Conservation (phyloP, 495 filamentous ascomycete species). For the Penicillium ucsense region DNA sequence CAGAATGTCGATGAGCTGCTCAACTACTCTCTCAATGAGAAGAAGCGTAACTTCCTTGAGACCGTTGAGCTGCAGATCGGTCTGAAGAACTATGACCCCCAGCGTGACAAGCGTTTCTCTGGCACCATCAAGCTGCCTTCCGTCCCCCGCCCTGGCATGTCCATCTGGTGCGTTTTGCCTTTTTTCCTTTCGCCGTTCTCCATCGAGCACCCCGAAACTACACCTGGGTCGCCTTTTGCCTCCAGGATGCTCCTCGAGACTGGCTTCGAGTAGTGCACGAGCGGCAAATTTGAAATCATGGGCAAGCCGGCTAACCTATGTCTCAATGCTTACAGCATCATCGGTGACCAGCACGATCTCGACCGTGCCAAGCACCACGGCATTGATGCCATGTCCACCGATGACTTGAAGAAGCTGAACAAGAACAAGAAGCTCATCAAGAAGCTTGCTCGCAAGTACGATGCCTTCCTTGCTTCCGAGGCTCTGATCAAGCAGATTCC, state of each 20-base stretch:
- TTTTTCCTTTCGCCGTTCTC: not conserved
- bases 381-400: slow-evolving; percentile 92
- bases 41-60: slow-evolving; percentile 99
- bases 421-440: slow-evolving; percentile 99
- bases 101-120: slow-evolving; percentile 99
- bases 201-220: not conserved
- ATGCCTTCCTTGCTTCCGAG: slow-evolving; percentile 96
- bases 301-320: too few species aligned
- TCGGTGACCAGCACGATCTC: slow-evolving; percentile 99
- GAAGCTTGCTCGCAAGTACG: slow-evolving; percentile 99
- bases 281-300: too few species aligned
- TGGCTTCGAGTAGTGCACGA: too few species aligned
- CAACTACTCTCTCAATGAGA: slow-evolving; percentile 89
- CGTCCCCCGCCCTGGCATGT: slow-evolving; percentile 88
- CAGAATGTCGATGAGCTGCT: slow-evolving; percentile 82
- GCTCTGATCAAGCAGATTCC: slow-evolving; percentile 98
- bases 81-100: slow-evolving; percentile 99
- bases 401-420: slow-evolving; percentile 99
- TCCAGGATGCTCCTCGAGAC: too few species aligned
- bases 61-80: slow-evolving; percentile 90
- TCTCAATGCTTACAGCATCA: slow-evolving; percentile 45
- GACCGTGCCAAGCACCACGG: slow-evolving; percentile 98
- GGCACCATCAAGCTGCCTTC: slow-evolving; percentile 91
- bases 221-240: too few species aligned
- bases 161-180: slow-evolving; percentile 59